phyloP scores from a whole-genome alignment of 2,329 filamentous ascomycete species.

The Colletotrichum siamense region DNA sequence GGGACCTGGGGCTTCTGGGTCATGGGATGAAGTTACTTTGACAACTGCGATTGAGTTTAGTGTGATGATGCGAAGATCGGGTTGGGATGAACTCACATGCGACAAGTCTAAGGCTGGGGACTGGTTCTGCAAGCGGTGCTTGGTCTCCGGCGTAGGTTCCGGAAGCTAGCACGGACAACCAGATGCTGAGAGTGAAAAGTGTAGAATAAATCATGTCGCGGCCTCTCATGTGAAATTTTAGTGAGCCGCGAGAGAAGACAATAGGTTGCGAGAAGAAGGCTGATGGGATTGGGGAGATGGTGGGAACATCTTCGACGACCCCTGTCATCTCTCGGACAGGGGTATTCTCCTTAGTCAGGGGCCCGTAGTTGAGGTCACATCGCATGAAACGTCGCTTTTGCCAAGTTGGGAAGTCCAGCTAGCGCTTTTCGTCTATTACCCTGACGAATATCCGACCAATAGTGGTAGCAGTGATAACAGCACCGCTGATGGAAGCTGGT shows the following conservation, averaged over 20 bases:
- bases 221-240: not conserved
- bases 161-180: not conserved
- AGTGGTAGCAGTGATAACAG: not conserved
- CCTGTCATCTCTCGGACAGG: not conserved
- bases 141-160: not conserved
- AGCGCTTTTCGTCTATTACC: not conserved
- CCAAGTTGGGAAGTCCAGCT: not conserved
- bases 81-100: constrained; percentile 1
- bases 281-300: not conserved
- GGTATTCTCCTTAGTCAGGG: not conserved
- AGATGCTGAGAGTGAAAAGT: not conserved
- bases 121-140: not conserved
- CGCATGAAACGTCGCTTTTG: not conserved
- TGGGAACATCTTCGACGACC: not conserved
- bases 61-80: not conserved
- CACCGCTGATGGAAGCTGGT: not conserved
- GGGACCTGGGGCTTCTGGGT: not conserved
- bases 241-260: not conserved
- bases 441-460: not conserved
- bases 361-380: not conserved
- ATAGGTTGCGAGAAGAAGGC: not conserved
- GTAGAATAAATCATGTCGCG: not conserved
- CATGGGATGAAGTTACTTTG: not conserved
- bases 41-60: not conserved
- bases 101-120: not conserved